Conservation (phyloP, 108 stramenopile genomes). For the Pseudonitzschia delicatissima region DNA sequence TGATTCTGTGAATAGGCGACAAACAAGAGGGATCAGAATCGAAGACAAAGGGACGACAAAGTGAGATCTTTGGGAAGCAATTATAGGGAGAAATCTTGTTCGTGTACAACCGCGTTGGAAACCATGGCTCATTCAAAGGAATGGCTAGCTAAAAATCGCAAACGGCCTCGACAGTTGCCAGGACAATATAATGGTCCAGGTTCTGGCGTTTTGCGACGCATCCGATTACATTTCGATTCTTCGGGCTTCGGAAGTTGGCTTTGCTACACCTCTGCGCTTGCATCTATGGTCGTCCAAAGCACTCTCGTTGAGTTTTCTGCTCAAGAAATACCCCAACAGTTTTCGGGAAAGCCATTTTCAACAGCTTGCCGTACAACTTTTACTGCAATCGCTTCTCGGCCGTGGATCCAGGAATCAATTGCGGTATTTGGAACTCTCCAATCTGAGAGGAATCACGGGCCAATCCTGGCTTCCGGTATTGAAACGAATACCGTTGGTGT, state of each 20-base stretch:
- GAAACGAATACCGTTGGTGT: neutral
- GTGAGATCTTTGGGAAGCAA: too few species aligned
- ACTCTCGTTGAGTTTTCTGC: conserved; percentile 1
- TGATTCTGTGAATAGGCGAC: too few species aligned
- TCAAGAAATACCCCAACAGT: conserved; percentile 1
- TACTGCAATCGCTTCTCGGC: conserved; percentile 1
- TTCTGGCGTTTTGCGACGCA: conserved; percentile 4
- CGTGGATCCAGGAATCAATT: neutral
- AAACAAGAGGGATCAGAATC: too few species aligned
- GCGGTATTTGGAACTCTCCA: conserved; percentile 15
- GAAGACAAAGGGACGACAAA: too few species aligned
- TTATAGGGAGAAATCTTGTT: too few species aligned
- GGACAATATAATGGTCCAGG: neutral
- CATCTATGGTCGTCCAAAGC: neutral
- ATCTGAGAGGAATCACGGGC: conserved; percentile 16
- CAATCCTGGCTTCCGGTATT: conserved; percentile 5
- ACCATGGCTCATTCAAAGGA: too few species aligned
- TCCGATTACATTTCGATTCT: conserved; percentile 14
- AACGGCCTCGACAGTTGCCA: too few species aligned
- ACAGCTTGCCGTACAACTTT: neutral
- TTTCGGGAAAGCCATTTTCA: neutral
- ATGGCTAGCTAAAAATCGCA: too few species aligned
- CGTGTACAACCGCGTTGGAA: too few species aligned
- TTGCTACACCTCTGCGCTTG: neutral
- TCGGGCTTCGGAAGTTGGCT: neutral